Conservation (phyloP, 371 early-diverging fungal genomes). For the Blastocladiella emersonii region DNA sequence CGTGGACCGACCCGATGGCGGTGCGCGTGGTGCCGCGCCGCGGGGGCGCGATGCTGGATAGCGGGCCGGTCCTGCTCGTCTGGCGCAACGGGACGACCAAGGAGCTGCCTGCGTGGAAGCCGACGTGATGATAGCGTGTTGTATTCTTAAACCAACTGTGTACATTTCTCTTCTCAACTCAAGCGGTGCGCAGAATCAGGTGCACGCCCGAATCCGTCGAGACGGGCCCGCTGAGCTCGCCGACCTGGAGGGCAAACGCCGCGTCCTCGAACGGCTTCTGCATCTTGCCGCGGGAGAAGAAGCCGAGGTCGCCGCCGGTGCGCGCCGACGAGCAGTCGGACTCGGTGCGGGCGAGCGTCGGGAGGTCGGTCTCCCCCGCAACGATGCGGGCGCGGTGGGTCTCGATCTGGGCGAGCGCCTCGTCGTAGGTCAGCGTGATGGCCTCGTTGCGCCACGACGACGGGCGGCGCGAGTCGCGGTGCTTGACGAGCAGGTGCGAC, state of each 20-base stretch:
- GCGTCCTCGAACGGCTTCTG: conserved; percentile 80
- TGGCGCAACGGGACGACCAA: too few species aligned
- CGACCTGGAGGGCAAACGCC: conserved; percentile 69
- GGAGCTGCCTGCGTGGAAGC: too few species aligned
- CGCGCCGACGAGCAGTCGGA: conserved; percentile 85
- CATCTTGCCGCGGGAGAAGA: conserved; percentile 70
- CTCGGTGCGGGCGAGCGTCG: conserved; percentile 46
- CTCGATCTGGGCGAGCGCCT: conserved; percentile 56
- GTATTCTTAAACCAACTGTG: too few species aligned
- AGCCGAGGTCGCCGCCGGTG: conserved; percentile 76
- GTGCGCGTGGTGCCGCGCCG: too few species aligned
- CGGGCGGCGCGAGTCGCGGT: conserved; percentile 69
- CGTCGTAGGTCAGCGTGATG: conserved; percentile 75
- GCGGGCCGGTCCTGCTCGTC: too few species aligned
- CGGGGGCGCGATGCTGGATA: too few species aligned
- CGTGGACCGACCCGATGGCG: too few species aligned
- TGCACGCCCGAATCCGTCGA: conserved; percentile 90
- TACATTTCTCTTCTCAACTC: too few species aligned
- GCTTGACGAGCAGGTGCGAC: conserved; percentile 85
- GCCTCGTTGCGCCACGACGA: conserved; percentile 57
- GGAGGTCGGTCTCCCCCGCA: conserved; percentile 25
- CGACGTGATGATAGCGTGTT: too few species aligned
- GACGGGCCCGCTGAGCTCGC: conserved; percentile 67
- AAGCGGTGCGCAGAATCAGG: conserved; percentile 76
- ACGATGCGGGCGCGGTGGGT: conserved; percentile 16